phyloP scores from a whole-genome alignment of 768 basidiomycete species.

The Phanerochaete sordida region DNA sequence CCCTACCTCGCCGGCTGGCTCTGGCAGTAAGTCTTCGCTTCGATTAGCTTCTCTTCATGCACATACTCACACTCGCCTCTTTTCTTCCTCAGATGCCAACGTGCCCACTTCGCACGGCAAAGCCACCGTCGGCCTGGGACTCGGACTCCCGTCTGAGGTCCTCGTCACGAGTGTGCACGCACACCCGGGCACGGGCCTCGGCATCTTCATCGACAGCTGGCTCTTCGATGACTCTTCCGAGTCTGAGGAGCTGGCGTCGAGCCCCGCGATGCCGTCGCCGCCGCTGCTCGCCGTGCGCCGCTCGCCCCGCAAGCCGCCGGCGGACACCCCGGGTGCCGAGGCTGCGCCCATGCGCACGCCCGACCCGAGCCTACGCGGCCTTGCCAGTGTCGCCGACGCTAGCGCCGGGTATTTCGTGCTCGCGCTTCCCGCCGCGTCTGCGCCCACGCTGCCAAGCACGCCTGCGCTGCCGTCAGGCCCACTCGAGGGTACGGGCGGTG shows the following conservation, averaged over 20 bases:
- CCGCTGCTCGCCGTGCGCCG: slow-evolving; percentile 2
- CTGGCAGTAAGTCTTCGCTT: background rate
- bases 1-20: background rate
- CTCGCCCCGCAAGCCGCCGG: background rate
- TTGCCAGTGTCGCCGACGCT: background rate
- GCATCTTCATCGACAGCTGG: slow-evolving; percentile 1
- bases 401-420: background rate
- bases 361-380: background rate
- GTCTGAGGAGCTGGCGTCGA: background rate
- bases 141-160: background rate
- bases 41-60: background rate
- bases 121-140: background rate
- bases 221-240: background rate
- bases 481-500: too few relatives aligned
- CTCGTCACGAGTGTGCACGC: background rate
- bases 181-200: background rate
- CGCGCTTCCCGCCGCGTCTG: background rate
- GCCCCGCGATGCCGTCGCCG: background rate
- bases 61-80: too few relatives aligned
- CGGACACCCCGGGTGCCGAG: background rate
- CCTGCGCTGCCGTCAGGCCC: too few relatives aligned
- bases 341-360: slow-evolving; percentile 3
- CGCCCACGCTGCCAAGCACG: too few relatives aligned
- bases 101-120: background rate
- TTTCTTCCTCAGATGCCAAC: background rate